Percentiles rank a stretch among this genome's conserved stretches.
Conservation (phyloP, 2,329 filamentous ascomycete genomes). For the Phialophora verrucosa region DNA sequence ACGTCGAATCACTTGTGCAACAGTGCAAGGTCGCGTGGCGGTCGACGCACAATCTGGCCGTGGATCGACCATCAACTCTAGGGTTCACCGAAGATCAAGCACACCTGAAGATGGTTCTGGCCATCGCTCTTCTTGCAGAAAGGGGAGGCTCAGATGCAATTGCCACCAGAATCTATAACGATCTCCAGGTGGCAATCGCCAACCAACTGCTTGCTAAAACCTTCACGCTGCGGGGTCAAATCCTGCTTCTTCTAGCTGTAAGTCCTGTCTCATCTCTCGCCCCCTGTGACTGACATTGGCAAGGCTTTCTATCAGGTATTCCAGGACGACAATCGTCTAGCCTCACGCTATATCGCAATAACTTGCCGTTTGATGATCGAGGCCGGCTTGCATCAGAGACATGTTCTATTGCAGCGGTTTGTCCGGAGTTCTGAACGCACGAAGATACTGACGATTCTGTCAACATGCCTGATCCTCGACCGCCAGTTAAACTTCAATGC, state of each 20-base stretch:
- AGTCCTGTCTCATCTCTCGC: not conserved
- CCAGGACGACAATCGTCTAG: slow-evolving; percentile 23
- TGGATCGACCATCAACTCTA: not conserved
- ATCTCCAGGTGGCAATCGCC: slow-evolving; percentile 14
- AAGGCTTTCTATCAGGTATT: slow-evolving; percentile 25
- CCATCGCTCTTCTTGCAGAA: slow-evolving; percentile 23
- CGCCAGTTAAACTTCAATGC: slow-evolving; percentile 30
- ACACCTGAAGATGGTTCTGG: slow-evolving; percentile 24
- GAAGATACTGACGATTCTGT: slow-evolving; percentile 19
- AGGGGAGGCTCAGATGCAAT: slow-evolving; percentile 16
- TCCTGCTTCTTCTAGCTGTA: slow-evolving; percentile 25
- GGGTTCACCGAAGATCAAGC: slow-evolving; percentile 8
- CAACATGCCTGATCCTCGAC: slow-evolving; percentile 24
- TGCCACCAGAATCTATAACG: slow-evolving; percentile 15
- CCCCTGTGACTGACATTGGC: not conserved
- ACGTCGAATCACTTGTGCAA: slow-evolving; percentile 9
- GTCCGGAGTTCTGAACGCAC: slow-evolving; percentile 1
- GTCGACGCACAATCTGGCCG: not conserved
- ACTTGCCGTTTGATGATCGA: slow-evolving; percentile 25
- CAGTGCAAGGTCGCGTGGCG: slow-evolving; percentile 7
- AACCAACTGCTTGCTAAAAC: slow-evolving; percentile 18
- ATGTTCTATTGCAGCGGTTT: slow-evolving; percentile 14
- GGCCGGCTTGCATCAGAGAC: slow-evolving; percentile 23
- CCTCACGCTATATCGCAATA: slow-evolving; percentile 26
- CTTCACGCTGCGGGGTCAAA: slow-evolving; percentile 21